Conservation (phyloP, 169 alveolate species). For the Toxoplasma gondii region DNA sequence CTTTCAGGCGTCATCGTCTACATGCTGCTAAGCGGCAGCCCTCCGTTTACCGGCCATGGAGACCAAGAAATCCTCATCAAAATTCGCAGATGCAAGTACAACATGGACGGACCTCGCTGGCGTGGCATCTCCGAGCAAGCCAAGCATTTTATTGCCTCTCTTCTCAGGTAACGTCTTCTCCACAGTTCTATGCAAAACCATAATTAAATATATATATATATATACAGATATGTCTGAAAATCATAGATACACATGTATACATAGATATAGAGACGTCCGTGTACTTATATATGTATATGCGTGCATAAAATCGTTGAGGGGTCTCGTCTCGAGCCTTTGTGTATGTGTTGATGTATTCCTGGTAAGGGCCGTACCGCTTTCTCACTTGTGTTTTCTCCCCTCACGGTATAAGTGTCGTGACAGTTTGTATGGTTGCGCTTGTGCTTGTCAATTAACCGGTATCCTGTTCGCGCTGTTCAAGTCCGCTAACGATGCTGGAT, state of each 20-base stretch:
- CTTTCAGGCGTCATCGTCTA: constrained; percentile 72
- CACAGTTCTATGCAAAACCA: neutral
- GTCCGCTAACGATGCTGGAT: too few species aligned
- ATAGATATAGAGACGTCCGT: neutral
- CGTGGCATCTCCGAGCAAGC: constrained; percentile 76
- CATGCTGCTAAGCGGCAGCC: constrained; percentile 78
- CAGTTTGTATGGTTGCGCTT: too few species aligned
- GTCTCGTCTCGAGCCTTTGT: neutral
- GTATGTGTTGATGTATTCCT: neutral
- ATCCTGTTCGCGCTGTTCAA: too few species aligned
- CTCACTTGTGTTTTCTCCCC: too few species aligned
- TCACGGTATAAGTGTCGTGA: too few species aligned
- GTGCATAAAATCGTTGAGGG: neutral
- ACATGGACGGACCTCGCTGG: constrained; percentile 70
- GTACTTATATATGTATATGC: neutral
- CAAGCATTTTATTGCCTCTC: constrained; percentile 73
- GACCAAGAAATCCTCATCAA: constrained; percentile 83
- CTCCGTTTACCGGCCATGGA: constrained; percentile 86
- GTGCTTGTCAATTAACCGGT: too few species aligned
- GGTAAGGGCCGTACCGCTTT: neutral
- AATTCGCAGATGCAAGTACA: constrained; percentile 74
- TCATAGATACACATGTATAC: neutral
- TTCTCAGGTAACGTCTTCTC: constrained; percentile 54
- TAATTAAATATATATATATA: neutral
- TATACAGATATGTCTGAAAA: neutral